Conservation (phyloP, 2,329 filamentous ascomycete genomes). For the Ascochyta lentis region DNA sequence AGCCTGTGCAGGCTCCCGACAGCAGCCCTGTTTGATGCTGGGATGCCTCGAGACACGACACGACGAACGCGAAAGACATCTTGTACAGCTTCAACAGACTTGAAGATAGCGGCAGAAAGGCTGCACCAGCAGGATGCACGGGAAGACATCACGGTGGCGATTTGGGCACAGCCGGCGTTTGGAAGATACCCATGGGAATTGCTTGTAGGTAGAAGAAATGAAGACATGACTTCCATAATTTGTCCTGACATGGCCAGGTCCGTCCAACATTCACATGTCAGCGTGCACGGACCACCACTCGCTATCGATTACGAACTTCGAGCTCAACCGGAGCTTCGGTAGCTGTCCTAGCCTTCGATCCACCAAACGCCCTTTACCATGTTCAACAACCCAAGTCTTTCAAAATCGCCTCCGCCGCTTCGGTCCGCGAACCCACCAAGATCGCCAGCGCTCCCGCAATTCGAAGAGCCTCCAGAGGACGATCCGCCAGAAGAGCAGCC, state of each 20-base stretch:
- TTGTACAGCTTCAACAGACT: neutral
- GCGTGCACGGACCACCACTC: constrained; percentile 27
- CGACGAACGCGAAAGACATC: too few species aligned
- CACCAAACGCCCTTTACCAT: constrained; percentile 31
- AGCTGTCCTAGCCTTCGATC: constrained; percentile 27
- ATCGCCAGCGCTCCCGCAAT: constrained; percentile 31
- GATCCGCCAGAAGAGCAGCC: constrained; percentile 26
- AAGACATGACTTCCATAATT: too few species aligned
- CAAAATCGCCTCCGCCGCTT: constrained; percentile 25
- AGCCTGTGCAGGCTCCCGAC: constrained; percentile 23
- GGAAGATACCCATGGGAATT: constrained; percentile 33
- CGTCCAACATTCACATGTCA: constrained; percentile 18
- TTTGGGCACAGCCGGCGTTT: constrained; percentile 23
- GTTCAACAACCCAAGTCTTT: constrained; percentile 34
- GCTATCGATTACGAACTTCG: constrained; percentile 27
- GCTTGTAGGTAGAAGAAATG: neutral
- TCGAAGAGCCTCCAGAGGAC: constrained; percentile 33
- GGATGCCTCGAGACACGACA: too few species aligned
- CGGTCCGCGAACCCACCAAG: constrained; percentile 33
- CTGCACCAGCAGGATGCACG: neutral
- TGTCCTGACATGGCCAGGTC: neutral
- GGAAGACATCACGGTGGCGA: too few species aligned
- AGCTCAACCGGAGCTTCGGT: constrained; percentile 32
- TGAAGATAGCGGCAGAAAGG: neutral
- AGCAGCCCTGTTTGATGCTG: constrained; percentile 25